Base-by-base conservation (phyloP, 768 basidiomycete species). In the Boletus barrowsii region DNA sequence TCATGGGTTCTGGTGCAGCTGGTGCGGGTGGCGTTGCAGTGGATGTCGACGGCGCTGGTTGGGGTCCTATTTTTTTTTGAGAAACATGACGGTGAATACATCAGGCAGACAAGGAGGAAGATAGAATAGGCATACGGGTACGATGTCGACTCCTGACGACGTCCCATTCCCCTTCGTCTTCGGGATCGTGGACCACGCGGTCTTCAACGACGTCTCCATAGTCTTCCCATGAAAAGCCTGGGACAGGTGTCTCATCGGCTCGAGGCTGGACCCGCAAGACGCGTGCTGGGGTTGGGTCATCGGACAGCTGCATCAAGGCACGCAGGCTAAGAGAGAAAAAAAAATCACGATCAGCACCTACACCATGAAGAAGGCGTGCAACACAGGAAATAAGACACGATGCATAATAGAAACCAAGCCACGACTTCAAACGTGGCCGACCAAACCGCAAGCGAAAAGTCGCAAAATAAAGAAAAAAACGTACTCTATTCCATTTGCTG, bases 101-200 rank as follows among this genome's bases (percentile, higher is more conserved):
- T 10, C n/a, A 20, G 36, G 14, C 30, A 36, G 30, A n/a, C 22
- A 33, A 44, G 24, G 42, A 10, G 7, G 20, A 48, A 46, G 54
- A 47, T 30, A 49, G 45, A 75, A n/a, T 53, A 29, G 33, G 14
- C 0, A 4, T 68, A 82, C 80, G 75, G 24, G 70, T 59, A 44
- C 74, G 76, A 37, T 70, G 66, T 53, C 78, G 77, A 60, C 82
- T 81, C 70, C 76, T 80, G 60, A 93, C 88, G 41, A 90, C 81
- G 22, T 83, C 87, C 91, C 90, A 92, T 17, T 75, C 77, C 3
- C 83, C 87, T 47, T 86, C 88, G 50, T 89, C 89, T 65, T 88
- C 86, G 5, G 80, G 83, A 42, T 83, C 84, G 46, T 78, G 78
- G n/a, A 75, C 77, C 37, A 70, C 66, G 33, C 58, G 60, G 0